These are phyloP conservation scores for Akanthomyces lecanii DNA, from an alignment of 2,329 filamentous ascomycete genomes.

Conservation along the genomic window DNA sequence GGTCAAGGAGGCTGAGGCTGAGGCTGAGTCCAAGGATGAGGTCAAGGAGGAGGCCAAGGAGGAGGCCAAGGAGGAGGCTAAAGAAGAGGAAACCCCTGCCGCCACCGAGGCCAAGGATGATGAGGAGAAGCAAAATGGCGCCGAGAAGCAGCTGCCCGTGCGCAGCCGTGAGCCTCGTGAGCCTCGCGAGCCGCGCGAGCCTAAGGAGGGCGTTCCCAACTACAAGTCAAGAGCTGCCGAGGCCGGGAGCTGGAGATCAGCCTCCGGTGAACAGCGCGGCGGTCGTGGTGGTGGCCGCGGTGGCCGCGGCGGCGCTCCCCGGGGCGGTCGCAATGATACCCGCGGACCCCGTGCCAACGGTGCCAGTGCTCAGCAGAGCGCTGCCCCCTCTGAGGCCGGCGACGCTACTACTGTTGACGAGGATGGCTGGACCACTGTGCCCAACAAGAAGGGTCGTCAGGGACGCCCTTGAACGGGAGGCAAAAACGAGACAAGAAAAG, in stretches of 20 bases:
- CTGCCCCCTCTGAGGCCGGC: conserved; percentile 30
- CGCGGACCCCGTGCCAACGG: conserved; percentile 49
- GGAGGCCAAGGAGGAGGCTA: conserved; percentile 33
- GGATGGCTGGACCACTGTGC: conserved; percentile 62
- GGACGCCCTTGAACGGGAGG: conserved; percentile 27
- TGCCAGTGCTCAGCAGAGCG: conserved; percentile 36
- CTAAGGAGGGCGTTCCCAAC: conserved; percentile 41
- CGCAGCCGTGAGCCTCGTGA: conserved; percentile 29
- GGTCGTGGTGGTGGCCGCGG: conserved; percentile 36
- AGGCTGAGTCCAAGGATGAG: conserved; percentile 29
- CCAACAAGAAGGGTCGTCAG: conserved; percentile 34
- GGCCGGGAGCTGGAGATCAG: conserved; percentile 56
- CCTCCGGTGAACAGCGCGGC: conserved; percentile 45
- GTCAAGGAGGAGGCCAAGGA: conserved; percentile 33
- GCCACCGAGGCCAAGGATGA: conserved; percentile 24
- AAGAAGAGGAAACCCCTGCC: conserved; percentile 26
- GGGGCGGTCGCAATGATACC: conserved; percentile 36
- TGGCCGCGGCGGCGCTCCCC: conserved; percentile 31
- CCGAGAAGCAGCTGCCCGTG: conserved; percentile 45
- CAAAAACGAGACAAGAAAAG: conserved; percentile 20
- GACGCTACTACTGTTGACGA: conserved; percentile 44
- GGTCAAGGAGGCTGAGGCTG: conserved; percentile 30
- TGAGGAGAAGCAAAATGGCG: conserved; percentile 21
- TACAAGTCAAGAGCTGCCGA: conserved; percentile 54
- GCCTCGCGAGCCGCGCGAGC: conserved; percentile 35